Evolutionary conservation across 2,329 filamentous ascomycete genomes (phyloP).

Genomic region (Sphaerulina vaccinii): DNA sequence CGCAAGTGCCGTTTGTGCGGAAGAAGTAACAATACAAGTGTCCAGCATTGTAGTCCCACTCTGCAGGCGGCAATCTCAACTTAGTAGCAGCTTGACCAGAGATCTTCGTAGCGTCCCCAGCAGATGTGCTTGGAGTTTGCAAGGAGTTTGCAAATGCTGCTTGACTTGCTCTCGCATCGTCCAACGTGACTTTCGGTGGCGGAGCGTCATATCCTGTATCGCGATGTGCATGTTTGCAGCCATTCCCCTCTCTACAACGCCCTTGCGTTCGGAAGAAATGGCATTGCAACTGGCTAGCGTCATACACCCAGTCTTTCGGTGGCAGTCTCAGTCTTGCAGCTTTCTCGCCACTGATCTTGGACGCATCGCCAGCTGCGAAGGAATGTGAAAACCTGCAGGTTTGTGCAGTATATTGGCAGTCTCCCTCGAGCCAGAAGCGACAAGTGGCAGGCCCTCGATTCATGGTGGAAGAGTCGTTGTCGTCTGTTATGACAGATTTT

Average conservation of each 20-base stretch:
- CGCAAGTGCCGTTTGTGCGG: not conserved
- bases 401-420: conserved; percentile 8
- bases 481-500: not conserved
- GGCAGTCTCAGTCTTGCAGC: conserved; percentile 1
- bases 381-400: conserved; percentile 12
- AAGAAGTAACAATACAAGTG: not conserved
- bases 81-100: not conserved
- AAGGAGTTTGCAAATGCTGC: not conserved
- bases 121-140: too few species aligned
- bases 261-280: not conserved
- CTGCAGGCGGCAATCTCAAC: not conserved
- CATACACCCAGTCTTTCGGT: not conserved
- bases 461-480: not conserved
- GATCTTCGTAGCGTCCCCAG: conserved; percentile 7
- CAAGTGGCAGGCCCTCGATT: conserved; percentile 7
- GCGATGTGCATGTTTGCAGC: conserved; percentile 29
- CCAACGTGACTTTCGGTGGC: conserved; percentile 2
- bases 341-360: not conserved
- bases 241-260: conserved; percentile 9
- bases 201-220: conserved; percentile 21
- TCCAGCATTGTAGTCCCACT: not conserved
- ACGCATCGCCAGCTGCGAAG: conserved; percentile 1
- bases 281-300: not conserved
- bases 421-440: conserved; percentile 12
- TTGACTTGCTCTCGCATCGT: conserved; percentile 6